Evolutionary conservation across 768 basidiomycete genomes (phyloP).

Genomic region (Galerina marginata): DNA sequence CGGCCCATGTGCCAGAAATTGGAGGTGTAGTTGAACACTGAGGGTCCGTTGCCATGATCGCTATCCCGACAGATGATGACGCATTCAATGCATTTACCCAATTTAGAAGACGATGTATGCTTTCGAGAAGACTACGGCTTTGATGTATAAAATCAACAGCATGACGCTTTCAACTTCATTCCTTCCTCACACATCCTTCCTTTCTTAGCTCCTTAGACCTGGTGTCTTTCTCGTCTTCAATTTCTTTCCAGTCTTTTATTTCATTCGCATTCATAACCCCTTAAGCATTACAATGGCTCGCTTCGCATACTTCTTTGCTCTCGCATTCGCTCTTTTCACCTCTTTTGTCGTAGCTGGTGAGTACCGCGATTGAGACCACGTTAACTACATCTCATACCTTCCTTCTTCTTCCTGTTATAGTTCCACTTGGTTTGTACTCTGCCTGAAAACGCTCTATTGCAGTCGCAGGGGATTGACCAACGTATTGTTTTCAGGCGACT

Average conservation of each 20-base stretch:
- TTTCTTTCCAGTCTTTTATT: background rate
- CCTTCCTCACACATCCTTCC: background rate
- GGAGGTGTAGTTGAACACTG: too few species aligned
- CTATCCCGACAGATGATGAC: too few species aligned
- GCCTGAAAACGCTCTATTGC: background rate
- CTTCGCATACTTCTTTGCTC: slow-evolving; percentile 12
- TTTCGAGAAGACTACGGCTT: too few species aligned
- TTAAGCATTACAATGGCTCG: slow-evolving; percentile 11
- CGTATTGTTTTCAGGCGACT: background rate
- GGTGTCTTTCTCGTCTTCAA: slow-evolving; percentile 14
- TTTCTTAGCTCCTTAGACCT: slow-evolving; percentile 11
- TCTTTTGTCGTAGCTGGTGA: slow-evolving; percentile 15
- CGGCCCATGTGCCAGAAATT: too few species aligned
- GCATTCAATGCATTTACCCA: too few species aligned
- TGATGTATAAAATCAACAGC: background rate
- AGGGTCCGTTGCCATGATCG: too few species aligned
- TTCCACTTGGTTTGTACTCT: slow-evolving; percentile 8
- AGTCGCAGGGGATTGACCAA: too few species aligned
- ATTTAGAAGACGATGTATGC: too few species aligned
- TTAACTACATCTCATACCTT: background rate
- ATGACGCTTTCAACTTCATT: background rate
- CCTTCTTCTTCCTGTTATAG: background rate
- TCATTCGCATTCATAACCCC: background rate
- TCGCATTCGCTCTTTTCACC: slow-evolving; percentile 12
- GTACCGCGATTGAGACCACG: background rate